A percentile compares a stretch with the other conserved stretches of the same genome.
Evolutionary conservation across 2,329 filamentous ascomycete species (phyloP).

Genomic region (Cryphonectria radicalis): DNA sequence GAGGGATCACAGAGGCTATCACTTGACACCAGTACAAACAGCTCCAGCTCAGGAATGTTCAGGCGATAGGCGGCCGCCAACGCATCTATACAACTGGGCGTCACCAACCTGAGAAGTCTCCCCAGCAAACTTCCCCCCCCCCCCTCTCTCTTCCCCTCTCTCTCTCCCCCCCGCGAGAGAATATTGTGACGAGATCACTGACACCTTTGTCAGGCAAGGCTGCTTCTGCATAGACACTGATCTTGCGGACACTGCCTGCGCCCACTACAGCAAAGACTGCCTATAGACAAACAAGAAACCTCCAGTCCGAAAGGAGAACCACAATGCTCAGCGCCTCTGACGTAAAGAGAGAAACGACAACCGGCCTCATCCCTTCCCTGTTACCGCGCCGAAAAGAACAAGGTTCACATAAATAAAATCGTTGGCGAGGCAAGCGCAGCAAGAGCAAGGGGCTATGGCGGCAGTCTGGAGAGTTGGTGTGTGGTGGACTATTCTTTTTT

Average conservation of each 20-base stretch:
- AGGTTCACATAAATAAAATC: not conserved
- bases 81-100: not conserved
- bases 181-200: not conserved
- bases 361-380: not conserved
- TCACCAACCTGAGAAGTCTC: not conserved
- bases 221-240: not conserved
- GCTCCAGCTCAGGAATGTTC: not conserved
- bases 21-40: not conserved
- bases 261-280: conserved; percentile 1
- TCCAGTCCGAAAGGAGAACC: not conserved
- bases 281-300: not conserved
- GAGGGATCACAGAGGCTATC: not conserved
- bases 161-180: not conserved
- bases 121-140: not conserved
- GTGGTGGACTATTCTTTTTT: not conserved
- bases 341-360: not conserved
- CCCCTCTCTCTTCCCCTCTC: too few relatives aligned
- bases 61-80: not conserved
- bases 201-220: not conserved
- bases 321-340: not conserved
- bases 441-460: not conserved
- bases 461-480: not conserved
- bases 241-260: not conserved
- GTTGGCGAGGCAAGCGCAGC: conserved; percentile 15
- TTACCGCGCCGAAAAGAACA: not conserved